A percentile compares a stretch with the other conserved stretches of the same genome.
Conservation (phyloP, 2,329 filamentous ascomycete genomes). For the Aspergillus alliaceus region DNA sequence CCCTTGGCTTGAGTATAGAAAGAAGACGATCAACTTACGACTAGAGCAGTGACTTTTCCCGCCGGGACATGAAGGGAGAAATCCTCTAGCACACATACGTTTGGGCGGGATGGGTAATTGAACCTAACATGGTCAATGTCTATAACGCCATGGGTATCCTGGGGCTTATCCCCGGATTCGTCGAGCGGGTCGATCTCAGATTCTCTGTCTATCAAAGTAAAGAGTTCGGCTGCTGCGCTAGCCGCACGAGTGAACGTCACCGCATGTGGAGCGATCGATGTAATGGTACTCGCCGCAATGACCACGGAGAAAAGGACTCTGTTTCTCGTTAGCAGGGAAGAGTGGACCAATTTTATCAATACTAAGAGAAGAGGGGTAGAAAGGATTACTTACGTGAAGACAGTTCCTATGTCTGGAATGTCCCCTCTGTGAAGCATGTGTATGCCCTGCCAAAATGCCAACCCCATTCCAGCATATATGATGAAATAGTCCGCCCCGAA, state of each 20-base stretch:
- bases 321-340: background rate
- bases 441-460: slow-evolving; percentile 49
- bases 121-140: slow-evolving; percentile 34
- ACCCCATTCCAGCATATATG: slow-evolving; percentile 36
- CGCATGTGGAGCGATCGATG: slow-evolving; percentile 35
- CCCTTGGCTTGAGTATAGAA: background rate
- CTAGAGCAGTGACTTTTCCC: slow-evolving; percentile 56
- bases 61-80: slow-evolving; percentile 37
- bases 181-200: slow-evolving; percentile 29
- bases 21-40: background rate
- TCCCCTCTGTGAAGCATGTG: slow-evolving; percentile 29
- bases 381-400: slow-evolving; percentile 23
- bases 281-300: slow-evolving; percentile 37
- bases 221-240: slow-evolving; percentile 43
- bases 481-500: slow-evolving; percentile 18
- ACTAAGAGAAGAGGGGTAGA: background rate
- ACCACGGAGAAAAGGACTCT: slow-evolving; percentile 27
- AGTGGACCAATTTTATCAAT: background rate
- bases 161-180: slow-evolving; percentile 12
- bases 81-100: slow-evolving; percentile 37
- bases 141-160: slow-evolving; percentile 13
- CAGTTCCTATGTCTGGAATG: slow-evolving; percentile 22
- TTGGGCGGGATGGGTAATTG: slow-evolving; percentile 38
- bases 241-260: slow-evolving; percentile 41
- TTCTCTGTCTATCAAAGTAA: slow-evolving; percentile 37